A percentile compares a stretch with the other conserved stretches of the same genome.
Conservation (phyloP, 2,329 filamentous ascomycete species). For the Fusarium gaditjirri region DNA sequence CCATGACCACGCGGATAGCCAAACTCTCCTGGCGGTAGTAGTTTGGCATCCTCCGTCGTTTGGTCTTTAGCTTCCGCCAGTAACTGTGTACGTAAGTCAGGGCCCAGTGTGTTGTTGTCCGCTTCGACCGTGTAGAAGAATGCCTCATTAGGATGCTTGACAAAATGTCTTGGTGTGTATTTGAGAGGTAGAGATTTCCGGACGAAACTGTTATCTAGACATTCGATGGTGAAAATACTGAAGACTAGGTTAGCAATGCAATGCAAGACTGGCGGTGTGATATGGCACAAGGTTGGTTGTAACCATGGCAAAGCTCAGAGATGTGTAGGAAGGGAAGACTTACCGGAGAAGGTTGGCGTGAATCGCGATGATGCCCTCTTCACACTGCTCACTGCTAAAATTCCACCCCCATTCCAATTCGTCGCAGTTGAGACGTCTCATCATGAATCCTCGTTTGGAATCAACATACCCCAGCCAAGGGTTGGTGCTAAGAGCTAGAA, state of each 20-base stretch:
- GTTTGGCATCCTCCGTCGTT: slow-evolving; percentile 74
- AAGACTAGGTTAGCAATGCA: slow-evolving; percentile 30
- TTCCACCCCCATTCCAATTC: slow-evolving; percentile 94
- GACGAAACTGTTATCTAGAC: slow-evolving; percentile 83
- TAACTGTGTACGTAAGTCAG: slow-evolving; percentile 76
- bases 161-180: slow-evolving; percentile 89
- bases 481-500: slow-evolving; percentile 88
- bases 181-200: slow-evolving; percentile 88
- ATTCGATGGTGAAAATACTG: slow-evolving; percentile 74
- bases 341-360: slow-evolving; percentile 43
- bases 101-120: slow-evolving; percentile 89
- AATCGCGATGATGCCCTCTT: slow-evolving; percentile 92
- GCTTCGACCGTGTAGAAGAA: slow-evolving; percentile 94
- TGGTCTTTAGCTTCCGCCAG: slow-evolving; percentile 72
- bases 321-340: too few relatives aligned
- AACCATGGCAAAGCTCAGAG: too few relatives aligned
- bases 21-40: slow-evolving; percentile 82
- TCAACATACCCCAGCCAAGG: slow-evolving; percentile 96
- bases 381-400: slow-evolving; percentile 93
- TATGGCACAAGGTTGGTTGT: too few relatives aligned
- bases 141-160: slow-evolving; percentile 86
- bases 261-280: too few relatives aligned
- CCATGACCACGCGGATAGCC: slow-evolving; percentile 85
- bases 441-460: slow-evolving; percentile 85
- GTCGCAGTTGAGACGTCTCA: slow-evolving; percentile 89